These are phyloP conservation scores for Euptelea pleiosperma DNA, from an alignment of 164 flowering plant species.

Conservation along the genomic window DNA sequence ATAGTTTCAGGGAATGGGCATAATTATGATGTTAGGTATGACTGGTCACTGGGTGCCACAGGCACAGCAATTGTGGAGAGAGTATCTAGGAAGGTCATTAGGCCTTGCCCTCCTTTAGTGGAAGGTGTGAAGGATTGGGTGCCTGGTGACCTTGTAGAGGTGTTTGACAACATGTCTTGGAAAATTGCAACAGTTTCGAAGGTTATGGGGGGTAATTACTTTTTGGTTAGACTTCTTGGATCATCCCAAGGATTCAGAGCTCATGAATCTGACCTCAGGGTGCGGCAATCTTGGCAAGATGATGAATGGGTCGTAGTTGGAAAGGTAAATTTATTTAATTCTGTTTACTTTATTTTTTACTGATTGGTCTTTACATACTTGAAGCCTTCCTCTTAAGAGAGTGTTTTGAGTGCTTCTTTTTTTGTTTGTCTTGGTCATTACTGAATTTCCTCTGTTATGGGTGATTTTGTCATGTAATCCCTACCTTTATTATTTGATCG, in stretches of 20 bases:
- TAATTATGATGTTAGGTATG: constrained; percentile 56
- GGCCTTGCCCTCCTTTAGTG: constrained; percentile 64
- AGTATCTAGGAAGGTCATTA: constrained; percentile 57
- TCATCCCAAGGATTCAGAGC: constrained; percentile 32
- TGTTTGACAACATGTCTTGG: constrained; percentile 66
- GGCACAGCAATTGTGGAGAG: constrained; percentile 32
- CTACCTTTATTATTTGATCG: too few species aligned
- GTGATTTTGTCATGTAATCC: too few species aligned
- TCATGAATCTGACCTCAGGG: constrained; percentile 32
- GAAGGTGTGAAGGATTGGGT: constrained; percentile 37
- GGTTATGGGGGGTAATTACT: constrained; percentile 29
- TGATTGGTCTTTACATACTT: not conserved
- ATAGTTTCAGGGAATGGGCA: constrained; percentile 75
- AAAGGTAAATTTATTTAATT: constrained; percentile 36
- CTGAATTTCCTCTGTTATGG: too few species aligned
- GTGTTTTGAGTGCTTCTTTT: not conserved
- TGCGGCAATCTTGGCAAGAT: constrained; percentile 46
- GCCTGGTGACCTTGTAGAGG: constrained; percentile 69
- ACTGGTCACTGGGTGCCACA: constrained; percentile 8
- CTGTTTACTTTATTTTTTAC: not conserved
- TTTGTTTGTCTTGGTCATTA: too few species aligned
- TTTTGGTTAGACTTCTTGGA: constrained; percentile 43
- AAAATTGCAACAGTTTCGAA: constrained; percentile 53
- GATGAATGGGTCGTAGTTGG: constrained; percentile 46
- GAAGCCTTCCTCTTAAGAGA: not conserved